Base-by-base conservation (phyloP, 2,329 filamentous ascomycete species). In the Claviceps capensis region DNA sequence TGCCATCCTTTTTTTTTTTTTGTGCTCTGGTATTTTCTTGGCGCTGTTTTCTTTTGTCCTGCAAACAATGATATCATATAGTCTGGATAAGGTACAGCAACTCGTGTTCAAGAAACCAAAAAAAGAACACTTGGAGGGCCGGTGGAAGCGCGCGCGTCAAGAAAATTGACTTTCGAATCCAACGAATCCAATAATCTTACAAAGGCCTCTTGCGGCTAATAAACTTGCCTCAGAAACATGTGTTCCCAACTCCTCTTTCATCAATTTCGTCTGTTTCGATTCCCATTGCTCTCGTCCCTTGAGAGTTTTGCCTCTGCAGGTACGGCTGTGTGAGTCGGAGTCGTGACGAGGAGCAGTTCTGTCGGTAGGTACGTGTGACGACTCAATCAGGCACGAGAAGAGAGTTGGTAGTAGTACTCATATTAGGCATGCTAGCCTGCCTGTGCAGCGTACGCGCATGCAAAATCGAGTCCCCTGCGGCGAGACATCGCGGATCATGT, bases 361-460 rank as follows among this genome's bases (percentile, higher is more conserved):
- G 30, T 34, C 30, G 30, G 4, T 11, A 34, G 30, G 4, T 11
- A 34, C 30, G 30, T 34, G 30, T 1, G 9, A 34, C 9, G 9
- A 34, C 30, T 34, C 30, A 34, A 11, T 34, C 30, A 34, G 30
- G 30, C 30, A 9, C 30, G 9, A 34, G 9, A 34, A 34, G 9
- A 34, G 30, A 34, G 4, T 11, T 34, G 30, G 30, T 34, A 34
- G 37, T 6, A 14, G 19, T 26, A 8, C 30, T 11, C 8, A 52
- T 38, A 8, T 49, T 38, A 5, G 51, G 51, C 51, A 52, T 44
- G 41, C 51, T 52, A 30, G n/a, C 17, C 23, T 42, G 51, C 36
- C 41, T 26, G 14, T 30, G 47, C n/a, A 43, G 26, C 30, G 17
- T 19, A 14, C 38, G 16, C 2, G 30, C 47, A 17, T 26, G 6